phyloP scores from a whole-genome alignment of 192 early-diverging fungal genomes.

The Coemansia sp. region DNA sequence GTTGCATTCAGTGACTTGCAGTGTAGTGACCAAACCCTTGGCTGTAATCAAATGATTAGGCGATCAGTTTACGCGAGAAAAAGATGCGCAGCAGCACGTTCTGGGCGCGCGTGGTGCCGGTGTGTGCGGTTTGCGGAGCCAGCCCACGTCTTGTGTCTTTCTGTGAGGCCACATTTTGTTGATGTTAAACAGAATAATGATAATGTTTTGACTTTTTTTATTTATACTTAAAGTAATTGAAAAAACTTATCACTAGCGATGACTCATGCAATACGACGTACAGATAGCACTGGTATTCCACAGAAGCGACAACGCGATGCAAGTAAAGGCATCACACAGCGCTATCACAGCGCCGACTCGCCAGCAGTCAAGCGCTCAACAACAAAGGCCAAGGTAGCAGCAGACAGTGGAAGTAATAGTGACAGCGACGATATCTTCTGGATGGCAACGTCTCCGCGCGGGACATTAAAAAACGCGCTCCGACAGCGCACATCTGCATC shows the following conservation, averaged over 20 bases:
- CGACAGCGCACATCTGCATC: constrained; percentile 22
- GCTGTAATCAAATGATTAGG: neutral
- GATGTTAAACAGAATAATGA: neutral
- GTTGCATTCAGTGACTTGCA: neutral
- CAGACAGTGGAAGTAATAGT: neutral
- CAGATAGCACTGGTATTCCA: constrained; percentile 6
- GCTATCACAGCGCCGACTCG: constrained; percentile 32
- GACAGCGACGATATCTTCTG: constrained; percentile 38
- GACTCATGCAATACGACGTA: neutral
- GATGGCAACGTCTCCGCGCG: constrained; percentile 48
- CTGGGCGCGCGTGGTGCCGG: no score
- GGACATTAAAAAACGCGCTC: constrained; percentile 38
- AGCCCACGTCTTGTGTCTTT: neutral
- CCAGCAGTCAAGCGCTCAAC: constrained; percentile 13
- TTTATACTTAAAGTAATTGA: neutral
- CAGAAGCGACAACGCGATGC: constrained; percentile 31
- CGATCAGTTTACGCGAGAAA: neutral
- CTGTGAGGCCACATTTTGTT: neutral
- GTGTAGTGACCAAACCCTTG: neutral
- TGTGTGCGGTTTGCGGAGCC: neutral
- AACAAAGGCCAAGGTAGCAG: neutral
- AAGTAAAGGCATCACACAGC: constrained; percentile 2
- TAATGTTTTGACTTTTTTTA: constrained; percentile 1
- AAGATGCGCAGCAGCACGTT: neutral
- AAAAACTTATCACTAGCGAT: neutral